Evolutionary conservation across 2,329 filamentous ascomycete species (phyloP).

Genomic region (Aspergillus novofumigatus): DNA sequence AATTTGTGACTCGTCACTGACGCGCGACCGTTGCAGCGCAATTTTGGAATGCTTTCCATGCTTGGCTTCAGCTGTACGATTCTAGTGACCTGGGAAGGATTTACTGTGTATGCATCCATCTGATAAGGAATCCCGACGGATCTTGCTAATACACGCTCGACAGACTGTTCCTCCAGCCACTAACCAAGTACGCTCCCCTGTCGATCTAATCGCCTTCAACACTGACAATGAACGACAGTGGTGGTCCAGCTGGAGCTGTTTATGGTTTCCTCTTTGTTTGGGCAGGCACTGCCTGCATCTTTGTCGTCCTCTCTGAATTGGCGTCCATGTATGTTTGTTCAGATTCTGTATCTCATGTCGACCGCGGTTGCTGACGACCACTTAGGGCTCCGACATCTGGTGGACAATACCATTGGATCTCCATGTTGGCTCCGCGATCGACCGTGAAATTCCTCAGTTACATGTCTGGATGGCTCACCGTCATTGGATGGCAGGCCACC

Average conservation of each 20-base stretch:
- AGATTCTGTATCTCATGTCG: too few species aligned
- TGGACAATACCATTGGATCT: constrained; percentile 41
- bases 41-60: constrained; percentile 17
- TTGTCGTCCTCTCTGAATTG: constrained; percentile 28
- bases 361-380: not conserved
- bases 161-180: constrained; percentile 8
- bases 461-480: constrained; percentile 38
- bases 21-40: constrained; percentile 11
- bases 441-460: constrained; percentile 38
- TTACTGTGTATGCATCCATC: constrained; percentile 6
- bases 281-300: constrained; percentile 23
- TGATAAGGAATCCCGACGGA: not conserved
- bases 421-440: constrained; percentile 35
- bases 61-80: constrained; percentile 22
- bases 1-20: not conserved
- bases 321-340: constrained; percentile 26
- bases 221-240: constrained; percentile 14
- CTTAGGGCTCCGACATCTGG: constrained; percentile 31
- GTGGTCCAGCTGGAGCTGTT: constrained; percentile 30
- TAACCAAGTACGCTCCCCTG: constrained; percentile 5
- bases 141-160: not conserved
- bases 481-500: constrained; percentile 43
- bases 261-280: constrained; percentile 32
- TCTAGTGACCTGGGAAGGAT: constrained; percentile 20
- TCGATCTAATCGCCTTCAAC: not conserved